Evolutionary conservation across 768 basidiomycete genomes (phyloP).

Genomic region (Phylloporus arenicola): DNA sequence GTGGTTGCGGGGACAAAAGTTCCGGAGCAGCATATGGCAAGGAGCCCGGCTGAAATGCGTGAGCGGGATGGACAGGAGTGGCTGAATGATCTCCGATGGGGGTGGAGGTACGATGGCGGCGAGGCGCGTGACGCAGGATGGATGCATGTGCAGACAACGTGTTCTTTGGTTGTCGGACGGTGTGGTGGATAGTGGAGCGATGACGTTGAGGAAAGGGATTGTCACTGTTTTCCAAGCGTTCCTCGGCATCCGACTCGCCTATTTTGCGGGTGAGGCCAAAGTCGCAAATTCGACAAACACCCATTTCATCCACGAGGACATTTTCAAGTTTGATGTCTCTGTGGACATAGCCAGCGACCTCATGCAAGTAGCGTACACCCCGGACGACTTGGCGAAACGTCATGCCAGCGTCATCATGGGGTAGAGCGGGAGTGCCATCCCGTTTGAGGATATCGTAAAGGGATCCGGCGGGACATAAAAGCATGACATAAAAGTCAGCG

Average conservation of each 20-base stretch:
- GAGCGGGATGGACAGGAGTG: constrained; percentile 29
- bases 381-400: constrained; percentile 84
- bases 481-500: constrained; percentile 77
- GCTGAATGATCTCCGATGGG: constrained; percentile 33
- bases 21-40: constrained; percentile 91
- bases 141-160: constrained; percentile 13
- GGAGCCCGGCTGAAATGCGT: constrained; percentile 69
- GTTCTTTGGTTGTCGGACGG: constrained; percentile 23
- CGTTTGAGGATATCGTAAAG: constrained; percentile 78
- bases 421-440: constrained; percentile 60
- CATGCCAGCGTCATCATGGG: constrained; percentile 75
- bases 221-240: constrained; percentile 15
- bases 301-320: constrained; percentile 84
- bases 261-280: constrained; percentile 77
- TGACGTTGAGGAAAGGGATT: constrained; percentile 16
- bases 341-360: constrained; percentile 73
- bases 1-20: constrained; percentile 60
- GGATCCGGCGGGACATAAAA: constrained; percentile 79
- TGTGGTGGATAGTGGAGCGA: constrained; percentile 25
- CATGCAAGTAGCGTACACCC: constrained; percentile 79
- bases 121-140: constrained; percentile 28
- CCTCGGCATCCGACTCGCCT: constrained; percentile 42
- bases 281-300: constrained; percentile 79
- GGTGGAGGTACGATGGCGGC: constrained; percentile 48
- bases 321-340: constrained; percentile 97